Conservation (phyloP, 106 monocot species). For the Phalaenopsis aphrodite region DNA sequence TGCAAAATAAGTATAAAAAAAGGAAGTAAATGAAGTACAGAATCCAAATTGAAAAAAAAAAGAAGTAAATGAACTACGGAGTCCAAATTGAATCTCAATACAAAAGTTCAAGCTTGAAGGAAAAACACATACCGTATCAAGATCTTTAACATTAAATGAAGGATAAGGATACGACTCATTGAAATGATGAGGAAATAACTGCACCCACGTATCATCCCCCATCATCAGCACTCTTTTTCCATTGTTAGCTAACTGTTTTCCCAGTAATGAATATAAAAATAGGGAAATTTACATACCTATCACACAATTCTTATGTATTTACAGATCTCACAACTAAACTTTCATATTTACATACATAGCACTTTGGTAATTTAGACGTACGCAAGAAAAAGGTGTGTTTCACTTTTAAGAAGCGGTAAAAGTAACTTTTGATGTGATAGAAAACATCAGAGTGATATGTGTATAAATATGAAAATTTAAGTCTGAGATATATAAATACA, state of each 20-base stretch:
- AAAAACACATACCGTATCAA: slow-evolving; percentile 63
- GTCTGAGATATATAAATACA: background rate
- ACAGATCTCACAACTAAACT: too few relatives aligned
- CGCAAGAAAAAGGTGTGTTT: too few relatives aligned
- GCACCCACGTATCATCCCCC: slow-evolving; percentile 98
- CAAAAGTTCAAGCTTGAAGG: background rate
- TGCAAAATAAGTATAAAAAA: background rate
- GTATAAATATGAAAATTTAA: too few relatives aligned
- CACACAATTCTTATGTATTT: too few relatives aligned
- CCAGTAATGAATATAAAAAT: slow-evolving; percentile 6
- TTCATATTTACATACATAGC: too few relatives aligned
- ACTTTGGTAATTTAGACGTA: too few relatives aligned
- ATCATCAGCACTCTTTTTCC: slow-evolving; percentile 94
- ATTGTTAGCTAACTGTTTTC: slow-evolving; percentile 58
- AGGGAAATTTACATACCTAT: too few relatives aligned
- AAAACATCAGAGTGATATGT: too few relatives aligned
- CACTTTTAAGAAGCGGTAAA: too few relatives aligned
- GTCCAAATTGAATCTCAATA: slow-evolving; percentile 1
- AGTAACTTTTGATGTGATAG: too few relatives aligned
- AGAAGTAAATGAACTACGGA: background rate
- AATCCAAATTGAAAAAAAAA: background rate
- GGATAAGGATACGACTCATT: slow-evolving; percentile 71
- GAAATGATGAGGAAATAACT: slow-evolving; percentile 86
- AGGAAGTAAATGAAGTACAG: background rate
- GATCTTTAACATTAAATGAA: slow-evolving; percentile 99